phyloP scores from a whole-genome alignment of 2,329 filamentous ascomycete genomes.

The Cordyceps tenuipes region DNA sequence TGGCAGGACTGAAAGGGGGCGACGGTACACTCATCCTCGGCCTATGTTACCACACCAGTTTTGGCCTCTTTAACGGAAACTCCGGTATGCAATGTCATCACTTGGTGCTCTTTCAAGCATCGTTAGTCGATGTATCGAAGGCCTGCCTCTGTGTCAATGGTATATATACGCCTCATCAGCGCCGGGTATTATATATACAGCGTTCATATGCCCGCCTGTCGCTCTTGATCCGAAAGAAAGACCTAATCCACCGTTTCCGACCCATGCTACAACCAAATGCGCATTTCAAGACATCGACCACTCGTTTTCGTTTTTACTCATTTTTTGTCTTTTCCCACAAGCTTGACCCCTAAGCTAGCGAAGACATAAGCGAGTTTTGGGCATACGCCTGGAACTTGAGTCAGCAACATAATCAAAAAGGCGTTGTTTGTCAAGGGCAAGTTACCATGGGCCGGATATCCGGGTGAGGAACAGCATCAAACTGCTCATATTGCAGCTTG shows the following conservation, averaged over 20 bases:
- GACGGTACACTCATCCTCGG: not conserved
- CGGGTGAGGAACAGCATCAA: slow-evolving; percentile 93
- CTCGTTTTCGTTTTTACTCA: not conserved
- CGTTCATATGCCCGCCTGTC: not conserved
- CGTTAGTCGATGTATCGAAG: not conserved
- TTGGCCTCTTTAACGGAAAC: too few species aligned
- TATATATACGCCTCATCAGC: slow-evolving; percentile 1
- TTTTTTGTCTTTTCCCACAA: not conserved
- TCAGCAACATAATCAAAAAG: slow-evolving; percentile 6
- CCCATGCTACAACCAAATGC: not conserved
- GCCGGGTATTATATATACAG: slow-evolving; percentile 11
- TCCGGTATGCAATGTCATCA: not conserved
- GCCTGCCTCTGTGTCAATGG: not conserved
- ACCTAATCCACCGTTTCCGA: not conserved
- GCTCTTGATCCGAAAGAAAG: not conserved
- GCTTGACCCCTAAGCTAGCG: slow-evolving; percentile 52
- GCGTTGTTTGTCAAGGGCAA: not conserved
- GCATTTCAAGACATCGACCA: not conserved
- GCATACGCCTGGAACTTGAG: slow-evolving; percentile 61
- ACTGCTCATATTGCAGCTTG: slow-evolving; percentile 86
- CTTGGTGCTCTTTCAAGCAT: not conserved
- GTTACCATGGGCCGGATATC: slow-evolving; percentile 85
- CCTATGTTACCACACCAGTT: too few species aligned
- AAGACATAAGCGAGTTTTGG: slow-evolving; percentile 70
- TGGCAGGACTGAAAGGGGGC: slow-evolving; percentile 27